Evolutionary conservation across 2,329 filamentous ascomycete species (phyloP), one percentile per base, ranked within the genome.

Genomic region (Cordyceps sp.): DNA sequence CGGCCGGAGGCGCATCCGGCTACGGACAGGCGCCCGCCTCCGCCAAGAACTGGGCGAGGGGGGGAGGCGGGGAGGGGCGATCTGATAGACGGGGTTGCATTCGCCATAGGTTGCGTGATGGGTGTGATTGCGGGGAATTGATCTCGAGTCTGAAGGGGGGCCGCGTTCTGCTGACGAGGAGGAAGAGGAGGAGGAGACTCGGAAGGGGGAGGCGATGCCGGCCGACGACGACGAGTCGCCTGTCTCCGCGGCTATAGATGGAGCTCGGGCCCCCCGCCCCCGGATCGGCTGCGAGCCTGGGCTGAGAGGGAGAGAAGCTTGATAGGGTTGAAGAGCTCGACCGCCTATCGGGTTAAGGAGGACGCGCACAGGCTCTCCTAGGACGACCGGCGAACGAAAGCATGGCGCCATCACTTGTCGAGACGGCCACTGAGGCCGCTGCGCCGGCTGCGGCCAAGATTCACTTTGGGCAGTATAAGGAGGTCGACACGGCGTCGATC

Each of bases 391-490:
- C n/a, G n/a, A n/a, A n/a, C 16, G 14, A 4, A 26, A 38, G 21
- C 28, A 45, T 46, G 44, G 43, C 44, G 8, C 42, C 42, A 5
- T 42, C 44, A n/a, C 33, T 43, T 18, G 34, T 39, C 20, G 32
- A 39, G 21, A 40, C 29, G n/a, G 34, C 35, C 26, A 30, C 39
- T 26, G 34, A 38, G 22, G 17, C 34, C 10, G 15, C 33, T 22
- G 28, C 39, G 18, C 21, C n/a, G 2, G 16, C 34, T 3, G 33
- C 36, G 2, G 44, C 44, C 35, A 48, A 42, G 36, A 33, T 50
- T 13, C 37, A 45, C 14, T 36, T 47, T 10, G 46, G 44, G 22
- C 41, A 45, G 26, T 50, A 52, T 42, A 52, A 51, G 38, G 48
- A 50, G 22, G 44, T 50, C 26, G 45, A 49, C n/a, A 27, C 38